A percentile compares a stretch with the other conserved stretches of the same genome.
Conservation (phyloP, 305 asterid genomes). For the Ilex paraguariensis region DNA sequence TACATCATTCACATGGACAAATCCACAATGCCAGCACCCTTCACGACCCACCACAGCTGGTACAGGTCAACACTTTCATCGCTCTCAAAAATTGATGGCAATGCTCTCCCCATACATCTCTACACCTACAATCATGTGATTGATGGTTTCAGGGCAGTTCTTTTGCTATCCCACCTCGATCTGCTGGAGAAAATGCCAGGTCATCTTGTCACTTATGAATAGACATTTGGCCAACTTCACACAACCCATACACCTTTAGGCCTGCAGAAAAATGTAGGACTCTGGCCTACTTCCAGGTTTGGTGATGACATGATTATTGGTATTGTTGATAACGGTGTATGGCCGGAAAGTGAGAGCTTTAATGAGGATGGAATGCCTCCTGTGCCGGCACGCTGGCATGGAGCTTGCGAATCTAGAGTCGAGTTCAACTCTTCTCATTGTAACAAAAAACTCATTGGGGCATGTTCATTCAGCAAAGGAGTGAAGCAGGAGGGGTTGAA, state of each 20-base stretch:
- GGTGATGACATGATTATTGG: slow-evolving; percentile 36
- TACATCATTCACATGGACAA: neutral
- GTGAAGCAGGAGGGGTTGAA: slow-evolving; percentile 6
- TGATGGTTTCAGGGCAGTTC: neutral
- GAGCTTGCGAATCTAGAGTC: slow-evolving; percentile 21
- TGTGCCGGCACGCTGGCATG: slow-evolving; percentile 29
- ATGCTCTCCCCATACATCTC: neutral
- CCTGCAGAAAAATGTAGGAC: slow-evolving; percentile 2
- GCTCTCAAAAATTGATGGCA: neutral
- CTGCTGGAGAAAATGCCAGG: neutral
- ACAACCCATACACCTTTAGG: neutral
- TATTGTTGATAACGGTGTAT: slow-evolving; percentile 26
- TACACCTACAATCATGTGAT: neutral
- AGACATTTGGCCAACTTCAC: neutral
- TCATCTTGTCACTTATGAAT: neutral
- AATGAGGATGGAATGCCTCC: slow-evolving; percentile 29
- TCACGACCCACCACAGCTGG: neutral
- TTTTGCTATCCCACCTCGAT: neutral
- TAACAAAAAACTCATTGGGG: slow-evolving; percentile 36
- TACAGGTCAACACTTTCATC: neutral
- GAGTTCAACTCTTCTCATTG: slow-evolving; percentile 27
- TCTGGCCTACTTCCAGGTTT: slow-evolving; percentile 33
- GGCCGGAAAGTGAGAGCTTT: slow-evolving; percentile 43
- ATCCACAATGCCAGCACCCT: neutral
- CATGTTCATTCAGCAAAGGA: slow-evolving; percentile 22